Conservation (phyloP, 345 rosid genomes). For the Odontarrhena argentea region DNA sequence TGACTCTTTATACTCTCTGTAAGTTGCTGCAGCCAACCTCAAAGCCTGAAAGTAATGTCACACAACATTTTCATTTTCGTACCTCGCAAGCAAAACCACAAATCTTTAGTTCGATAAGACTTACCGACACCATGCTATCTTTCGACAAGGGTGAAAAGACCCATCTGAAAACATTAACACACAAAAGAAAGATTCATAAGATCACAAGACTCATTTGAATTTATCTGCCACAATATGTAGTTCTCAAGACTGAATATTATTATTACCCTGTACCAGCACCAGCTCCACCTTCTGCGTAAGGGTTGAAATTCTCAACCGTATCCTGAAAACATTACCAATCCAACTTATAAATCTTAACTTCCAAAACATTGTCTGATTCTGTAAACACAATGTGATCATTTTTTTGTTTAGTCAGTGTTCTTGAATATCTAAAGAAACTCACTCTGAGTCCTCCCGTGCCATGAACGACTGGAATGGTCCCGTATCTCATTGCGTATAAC, state of each 20-base stretch:
- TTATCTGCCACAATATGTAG: neutral
- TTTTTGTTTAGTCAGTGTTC: neutral
- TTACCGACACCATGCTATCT: conserved; percentile 78
- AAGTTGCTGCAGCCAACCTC: conserved; percentile 63
- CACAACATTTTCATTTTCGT: neutral
- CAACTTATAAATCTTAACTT: neutral
- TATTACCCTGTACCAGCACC: conserved; percentile 88
- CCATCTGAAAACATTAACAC: conserved; percentile 61
- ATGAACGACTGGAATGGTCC: conserved; percentile 88
- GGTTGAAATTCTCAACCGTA: conserved; percentile 80
- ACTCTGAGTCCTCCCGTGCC: conserved; percentile 93
- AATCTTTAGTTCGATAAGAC: conserved; percentile 19
- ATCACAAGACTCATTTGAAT: conserved; percentile 3
- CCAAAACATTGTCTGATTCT: conserved; percentile 1
- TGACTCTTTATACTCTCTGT: conserved; percentile 67
- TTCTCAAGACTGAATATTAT: neutral
- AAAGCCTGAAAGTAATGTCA: conserved; percentile 55
- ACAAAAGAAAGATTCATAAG: neutral
- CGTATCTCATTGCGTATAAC: conserved; percentile 97
- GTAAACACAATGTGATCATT: neutral
- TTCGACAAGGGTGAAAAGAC: conserved; percentile 71
- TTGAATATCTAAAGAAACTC: conserved; percentile 41
- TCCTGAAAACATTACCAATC: conserved; percentile 53
- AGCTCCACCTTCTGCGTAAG: conserved; percentile 63
- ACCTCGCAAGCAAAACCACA: neutral